Conservation (phyloP, 768 basidiomycete genomes). For the Crucibulum laeve region DNA sequence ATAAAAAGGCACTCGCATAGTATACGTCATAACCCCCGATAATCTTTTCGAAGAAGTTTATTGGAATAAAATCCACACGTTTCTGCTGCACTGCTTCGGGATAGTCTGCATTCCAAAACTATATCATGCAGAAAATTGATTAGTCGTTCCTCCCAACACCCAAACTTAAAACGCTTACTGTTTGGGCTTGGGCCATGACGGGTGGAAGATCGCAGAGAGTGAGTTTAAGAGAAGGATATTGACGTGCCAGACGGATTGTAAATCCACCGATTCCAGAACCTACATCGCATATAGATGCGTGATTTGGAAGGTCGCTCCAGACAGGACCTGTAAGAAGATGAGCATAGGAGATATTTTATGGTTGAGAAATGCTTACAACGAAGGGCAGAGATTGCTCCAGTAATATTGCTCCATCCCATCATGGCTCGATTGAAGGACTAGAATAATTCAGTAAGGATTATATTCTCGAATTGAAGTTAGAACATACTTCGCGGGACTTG, state of each 20-base stretch:
- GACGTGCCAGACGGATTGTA: conserved; percentile 17
- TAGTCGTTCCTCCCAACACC: neutral
- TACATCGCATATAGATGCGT: conserved; percentile 23
- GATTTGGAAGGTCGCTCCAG: conserved; percentile 17
- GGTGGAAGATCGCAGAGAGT: conserved; percentile 22
- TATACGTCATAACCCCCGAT: conserved; percentile 9
- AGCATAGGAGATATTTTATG: neutral
- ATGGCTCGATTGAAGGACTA: conserved; percentile 1
- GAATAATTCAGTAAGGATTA: neutral
- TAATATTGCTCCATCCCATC: conserved; percentile 5
- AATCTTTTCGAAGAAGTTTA: conserved; percentile 13
- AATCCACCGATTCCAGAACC: conserved; percentile 25
- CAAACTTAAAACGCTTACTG: conserved; percentile 4
- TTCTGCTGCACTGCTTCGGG: conserved; percentile 8
- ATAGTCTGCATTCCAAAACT: conserved; percentile 11
- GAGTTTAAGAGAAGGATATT: conserved; percentile 18
- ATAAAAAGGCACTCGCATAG: conserved; percentile 6
- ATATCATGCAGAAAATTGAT: neutral
- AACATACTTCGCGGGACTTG: too few relatives aligned
- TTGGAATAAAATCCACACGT: conserved; percentile 10
- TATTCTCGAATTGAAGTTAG: too few relatives aligned
- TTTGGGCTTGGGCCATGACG: conserved; percentile 14
- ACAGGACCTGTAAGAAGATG: conserved; percentile 15
- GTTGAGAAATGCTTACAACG: neutral
- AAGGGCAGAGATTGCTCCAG: neutral